Conservation (phyloP, 768 basidiomycete genomes). For the Serendipita indica region DNA sequence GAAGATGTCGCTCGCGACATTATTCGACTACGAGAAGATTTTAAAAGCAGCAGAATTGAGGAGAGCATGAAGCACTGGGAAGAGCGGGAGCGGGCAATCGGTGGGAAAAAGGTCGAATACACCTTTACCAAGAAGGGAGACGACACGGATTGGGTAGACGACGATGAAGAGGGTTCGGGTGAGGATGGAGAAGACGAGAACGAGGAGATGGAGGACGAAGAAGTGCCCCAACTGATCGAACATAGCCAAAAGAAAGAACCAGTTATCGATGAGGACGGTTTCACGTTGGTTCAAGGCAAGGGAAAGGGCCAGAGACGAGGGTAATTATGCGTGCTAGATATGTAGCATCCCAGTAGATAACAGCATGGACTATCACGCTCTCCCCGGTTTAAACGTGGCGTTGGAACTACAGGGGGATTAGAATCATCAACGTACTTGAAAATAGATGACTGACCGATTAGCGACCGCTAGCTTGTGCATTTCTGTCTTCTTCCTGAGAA, state of each 20-base stretch:
- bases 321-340: no score
- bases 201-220: slow-evolving; percentile 27
- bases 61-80: slow-evolving; percentile 48
- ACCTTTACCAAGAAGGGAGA: slow-evolving; percentile 7
- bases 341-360: no score
- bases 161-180: slow-evolving; percentile 25
- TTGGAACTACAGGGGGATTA: no score
- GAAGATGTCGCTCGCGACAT: slow-evolving; percentile 59
- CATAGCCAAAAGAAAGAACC: slow-evolving; percentile 33
- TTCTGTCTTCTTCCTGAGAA: slow-evolving; percentile 43
- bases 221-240: slow-evolving; percentile 42
- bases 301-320: slow-evolving; percentile 14
- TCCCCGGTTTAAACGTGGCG: no score
- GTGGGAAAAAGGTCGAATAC: slow-evolving; percentile 37
- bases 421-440: no score
- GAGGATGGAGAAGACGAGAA: slow-evolving; percentile 30
- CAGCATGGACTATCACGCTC: no score
- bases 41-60: slow-evolving; percentile 27
- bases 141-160: slow-evolving; percentile 25
- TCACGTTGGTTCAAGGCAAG: slow-evolving; percentile 50
- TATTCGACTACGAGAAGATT: slow-evolving; percentile 41
- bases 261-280: slow-evolving; percentile 84
- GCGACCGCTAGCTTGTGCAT: slow-evolving; percentile 57
- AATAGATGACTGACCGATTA: slow-evolving; percentile 64
- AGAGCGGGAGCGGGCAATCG: slow-evolving; percentile 39